A percentile compares a stretch with the other conserved stretches of the same genome.
These are phyloP conservation scores for Microdochium paspali DNA, from an alignment of 2,329 filamentous ascomycete species.

Conservation along the genomic window DNA sequence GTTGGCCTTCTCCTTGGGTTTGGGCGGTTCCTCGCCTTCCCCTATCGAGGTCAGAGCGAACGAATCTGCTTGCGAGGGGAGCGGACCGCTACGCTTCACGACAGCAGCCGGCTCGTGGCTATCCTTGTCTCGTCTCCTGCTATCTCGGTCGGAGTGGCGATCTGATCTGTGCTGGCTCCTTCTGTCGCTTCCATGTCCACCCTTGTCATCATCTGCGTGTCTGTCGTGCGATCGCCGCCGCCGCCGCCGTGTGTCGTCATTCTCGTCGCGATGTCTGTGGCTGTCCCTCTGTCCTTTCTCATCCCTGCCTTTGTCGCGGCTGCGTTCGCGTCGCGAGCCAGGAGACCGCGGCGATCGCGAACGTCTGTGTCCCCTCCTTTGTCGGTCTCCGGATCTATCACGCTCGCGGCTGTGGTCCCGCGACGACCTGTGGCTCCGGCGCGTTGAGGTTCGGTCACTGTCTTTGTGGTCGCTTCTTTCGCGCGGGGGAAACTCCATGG, in stretches of 20 bases:
- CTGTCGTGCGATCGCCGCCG: not conserved
- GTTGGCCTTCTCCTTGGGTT: slow-evolving; percentile 81
- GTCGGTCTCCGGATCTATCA: slow-evolving; percentile 6
- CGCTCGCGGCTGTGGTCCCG: slow-evolving; percentile 11
- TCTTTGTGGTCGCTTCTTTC: not conserved
- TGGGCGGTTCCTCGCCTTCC: slow-evolving; percentile 38
- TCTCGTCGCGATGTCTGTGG: slow-evolving; percentile 13
- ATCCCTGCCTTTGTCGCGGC: slow-evolving; percentile 13
- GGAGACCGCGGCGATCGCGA: not conserved
- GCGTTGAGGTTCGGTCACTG: not conserved
- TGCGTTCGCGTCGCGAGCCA: not conserved
- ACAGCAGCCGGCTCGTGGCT: slow-evolving; percentile 5
- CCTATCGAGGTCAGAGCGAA: slow-evolving; percentile 47
- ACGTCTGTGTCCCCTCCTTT: slow-evolving; percentile 14
- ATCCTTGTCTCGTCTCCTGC: slow-evolving; percentile 2
- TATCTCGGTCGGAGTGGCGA: slow-evolving; percentile 1
- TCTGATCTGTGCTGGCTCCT: slow-evolving; percentile 1
- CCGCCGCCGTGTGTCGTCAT: not conserved
- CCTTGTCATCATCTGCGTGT: not conserved
- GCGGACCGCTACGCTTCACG: slow-evolving; percentile 33
- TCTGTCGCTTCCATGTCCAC: slow-evolving; percentile 1
- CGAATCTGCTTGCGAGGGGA: slow-evolving; percentile 50
- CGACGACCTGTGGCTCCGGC: slow-evolving; percentile 4
- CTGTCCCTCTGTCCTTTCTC: slow-evolving; percentile 22
- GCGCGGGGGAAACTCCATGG: not conserved